Evolutionary conservation across 805 yeast genomes (phyloP).

Genomic region (Nakazawaea anatomiae): DNA sequence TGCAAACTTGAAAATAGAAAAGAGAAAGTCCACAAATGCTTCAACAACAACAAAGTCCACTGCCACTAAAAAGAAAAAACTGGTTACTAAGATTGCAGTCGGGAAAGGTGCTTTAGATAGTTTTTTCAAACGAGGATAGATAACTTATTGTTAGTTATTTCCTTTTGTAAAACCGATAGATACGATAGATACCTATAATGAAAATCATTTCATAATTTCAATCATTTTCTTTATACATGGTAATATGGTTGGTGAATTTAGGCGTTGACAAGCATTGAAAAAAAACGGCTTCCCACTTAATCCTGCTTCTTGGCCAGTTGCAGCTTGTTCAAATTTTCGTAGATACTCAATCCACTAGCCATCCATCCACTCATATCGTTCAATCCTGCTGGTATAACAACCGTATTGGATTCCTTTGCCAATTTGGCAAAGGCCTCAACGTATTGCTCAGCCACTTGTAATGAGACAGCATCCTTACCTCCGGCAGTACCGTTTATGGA

Average conservation of each 20-base stretch:
- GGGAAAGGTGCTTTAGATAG: constrained; percentile 69
- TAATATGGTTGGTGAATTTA: too few relatives aligned
- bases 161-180: too few relatives aligned
- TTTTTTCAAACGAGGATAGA: constrained; percentile 45
- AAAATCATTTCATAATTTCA: too few relatives aligned
- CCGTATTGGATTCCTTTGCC: constrained; percentile 77
- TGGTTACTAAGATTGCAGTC: constrained; percentile 36
- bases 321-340: constrained; percentile 40
- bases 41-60: constrained; percentile 10
- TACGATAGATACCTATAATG: too few relatives aligned
- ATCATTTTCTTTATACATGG: too few relatives aligned
- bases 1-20: constrained; percentile 17
- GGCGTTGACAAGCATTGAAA: too few relatives aligned
- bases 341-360: constrained; percentile 73
- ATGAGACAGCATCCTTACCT: constrained; percentile 65
- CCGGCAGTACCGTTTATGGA: constrained; percentile 66
- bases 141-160: too few relatives aligned
- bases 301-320: constrained; percentile 7
- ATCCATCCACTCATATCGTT: constrained; percentile 71
- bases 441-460: constrained; percentile 80
- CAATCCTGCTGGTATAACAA: constrained; percentile 70
- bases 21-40: constrained; percentile 14
- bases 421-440: constrained; percentile 76
- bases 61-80: constrained; percentile 21
- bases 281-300: too few relatives aligned